Conservation (phyloP, 768 basidiomycete genomes). For the Pleurotus salmoneostramineus region DNA sequence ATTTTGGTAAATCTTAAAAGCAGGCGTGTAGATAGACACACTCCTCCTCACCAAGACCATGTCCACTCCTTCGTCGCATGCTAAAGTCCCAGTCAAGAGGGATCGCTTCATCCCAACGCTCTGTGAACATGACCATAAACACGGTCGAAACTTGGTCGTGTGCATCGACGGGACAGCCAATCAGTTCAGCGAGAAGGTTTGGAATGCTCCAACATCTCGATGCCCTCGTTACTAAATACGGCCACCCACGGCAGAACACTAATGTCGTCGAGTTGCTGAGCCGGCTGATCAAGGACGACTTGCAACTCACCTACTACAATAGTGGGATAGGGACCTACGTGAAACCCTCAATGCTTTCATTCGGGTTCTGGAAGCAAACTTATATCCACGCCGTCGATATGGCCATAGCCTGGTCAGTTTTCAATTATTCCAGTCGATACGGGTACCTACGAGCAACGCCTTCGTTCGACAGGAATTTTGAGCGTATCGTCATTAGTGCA, state of each 20-base stretch:
- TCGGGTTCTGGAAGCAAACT: neutral
- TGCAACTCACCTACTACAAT: slow-evolving; percentile 24
- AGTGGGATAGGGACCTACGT: slow-evolving; percentile 25
- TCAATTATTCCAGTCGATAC: neutral
- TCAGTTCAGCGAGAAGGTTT: slow-evolving; percentile 27
- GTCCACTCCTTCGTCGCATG: neutral
- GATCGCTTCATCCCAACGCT: too few relatives aligned
- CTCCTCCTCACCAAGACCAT: too few relatives aligned
- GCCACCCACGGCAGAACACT: slow-evolving; percentile 18
- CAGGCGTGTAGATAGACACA: too few relatives aligned
- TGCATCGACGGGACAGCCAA: slow-evolving; percentile 37
- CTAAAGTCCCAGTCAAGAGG: neutral
- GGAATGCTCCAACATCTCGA: too few relatives aligned
- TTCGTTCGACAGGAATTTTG: slow-evolving; percentile 24
- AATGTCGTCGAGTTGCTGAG: slow-evolving; percentile 25
- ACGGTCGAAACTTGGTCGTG: slow-evolving; percentile 21
- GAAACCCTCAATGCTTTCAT: neutral
- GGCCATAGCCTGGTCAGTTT: slow-evolving; percentile 14
- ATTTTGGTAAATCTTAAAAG: too few relatives aligned
- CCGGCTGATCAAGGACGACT: slow-evolving; percentile 15
- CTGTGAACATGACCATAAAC: neutral
- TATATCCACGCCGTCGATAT: neutral
- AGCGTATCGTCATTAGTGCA: slow-evolving; percentile 28
- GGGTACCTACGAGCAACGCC: too few relatives aligned
- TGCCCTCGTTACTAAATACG: neutral